These are phyloP conservation scores for Mucor velutinosus DNA, from an alignment of 371 early-diverging fungal genomes.

Conservation along the genomic window DNA sequence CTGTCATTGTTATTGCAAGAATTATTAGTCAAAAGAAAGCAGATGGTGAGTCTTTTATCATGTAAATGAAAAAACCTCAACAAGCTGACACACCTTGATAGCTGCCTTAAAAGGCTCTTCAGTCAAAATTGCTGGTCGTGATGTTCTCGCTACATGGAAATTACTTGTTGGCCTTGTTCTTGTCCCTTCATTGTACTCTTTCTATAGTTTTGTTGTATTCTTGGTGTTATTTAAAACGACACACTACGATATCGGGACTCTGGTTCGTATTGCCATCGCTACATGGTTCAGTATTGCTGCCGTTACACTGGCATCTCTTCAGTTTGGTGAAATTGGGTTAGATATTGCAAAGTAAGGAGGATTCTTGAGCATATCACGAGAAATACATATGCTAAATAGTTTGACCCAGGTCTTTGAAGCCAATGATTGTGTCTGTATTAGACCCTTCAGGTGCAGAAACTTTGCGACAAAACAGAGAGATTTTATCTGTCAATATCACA, in stretches of 20 bases:
- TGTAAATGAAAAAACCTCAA: background rate
- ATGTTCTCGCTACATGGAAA: slow-evolving; percentile 96
- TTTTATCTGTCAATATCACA: slow-evolving; percentile 74
- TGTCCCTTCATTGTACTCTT: slow-evolving; percentile 58
- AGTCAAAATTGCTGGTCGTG: slow-evolving; percentile 89
- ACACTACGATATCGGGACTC: background rate
- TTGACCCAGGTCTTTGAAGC: slow-evolving; percentile 68
- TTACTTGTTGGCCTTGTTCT: slow-evolving; percentile 73
- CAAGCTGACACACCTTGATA: slow-evolving; percentile 1
- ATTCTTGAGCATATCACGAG: too few relatives aligned
- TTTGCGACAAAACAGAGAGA: slow-evolving; percentile 62
- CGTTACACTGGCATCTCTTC: slow-evolving; percentile 74
- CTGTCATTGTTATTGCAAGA: slow-evolving; percentile 16
- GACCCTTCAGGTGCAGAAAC: slow-evolving; percentile 55
- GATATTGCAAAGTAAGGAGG: slow-evolving; percentile 67
- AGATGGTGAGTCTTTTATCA: background rate
- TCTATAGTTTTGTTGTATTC: slow-evolving; percentile 13
- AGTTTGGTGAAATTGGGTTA: slow-evolving; percentile 79
- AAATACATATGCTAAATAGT: background rate
- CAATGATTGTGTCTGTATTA: slow-evolving; percentile 73
- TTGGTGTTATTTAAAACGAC: slow-evolving; percentile 12
- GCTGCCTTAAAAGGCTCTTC: slow-evolving; percentile 82
- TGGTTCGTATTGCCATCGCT: slow-evolving; percentile 30
- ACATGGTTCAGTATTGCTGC: slow-evolving; percentile 60
- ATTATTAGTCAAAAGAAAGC: slow-evolving; percentile 22